Percentiles rank a stretch among this genome's conserved stretches.
Conservation (phyloP, 768 basidiomycete species). For the Agaricus sinodeliciosus region DNA sequence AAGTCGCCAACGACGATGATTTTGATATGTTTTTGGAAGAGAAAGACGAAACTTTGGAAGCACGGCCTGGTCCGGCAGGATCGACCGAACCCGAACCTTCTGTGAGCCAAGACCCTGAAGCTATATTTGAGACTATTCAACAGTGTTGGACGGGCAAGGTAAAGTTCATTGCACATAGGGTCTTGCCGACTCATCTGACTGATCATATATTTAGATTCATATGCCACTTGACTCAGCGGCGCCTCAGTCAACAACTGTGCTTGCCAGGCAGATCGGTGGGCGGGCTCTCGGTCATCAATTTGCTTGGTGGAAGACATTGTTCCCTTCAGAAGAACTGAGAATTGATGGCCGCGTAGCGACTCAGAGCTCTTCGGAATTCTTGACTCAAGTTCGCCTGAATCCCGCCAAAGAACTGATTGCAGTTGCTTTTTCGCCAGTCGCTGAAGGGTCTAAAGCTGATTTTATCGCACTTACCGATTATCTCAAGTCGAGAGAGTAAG, state of each 20-base stretch:
- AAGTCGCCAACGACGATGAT: slow-evolving; percentile 65
- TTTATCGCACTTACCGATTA: slow-evolving; percentile 62
- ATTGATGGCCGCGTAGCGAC: slow-evolving; percentile 84
- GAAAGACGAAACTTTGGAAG: slow-evolving; percentile 36
- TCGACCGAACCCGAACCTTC: slow-evolving; percentile 7
- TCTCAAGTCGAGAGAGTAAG: slow-evolving; percentile 64
- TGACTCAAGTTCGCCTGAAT: slow-evolving; percentile 74
- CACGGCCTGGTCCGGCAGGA: slow-evolving; percentile 16
- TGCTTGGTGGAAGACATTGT: slow-evolving; percentile 67
- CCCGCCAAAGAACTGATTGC: slow-evolving; percentile 73
- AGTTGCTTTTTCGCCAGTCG: slow-evolving; percentile 58
- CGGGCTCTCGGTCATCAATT: slow-evolving; percentile 50
- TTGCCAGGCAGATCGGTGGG: slow-evolving; percentile 79
- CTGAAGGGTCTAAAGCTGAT: slow-evolving; percentile 35
- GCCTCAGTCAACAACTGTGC: slow-evolving; percentile 58
- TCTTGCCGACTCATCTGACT: slow-evolving; percentile 12
- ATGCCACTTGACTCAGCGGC: slow-evolving; percentile 76
- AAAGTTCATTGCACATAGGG: slow-evolving; percentile 15
- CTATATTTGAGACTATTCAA: slow-evolving; percentile 35
- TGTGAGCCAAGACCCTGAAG: slow-evolving; percentile 25
- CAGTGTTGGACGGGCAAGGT: slow-evolving; percentile 76
- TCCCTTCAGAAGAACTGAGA: slow-evolving; percentile 61
- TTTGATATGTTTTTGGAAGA: slow-evolving; percentile 83
- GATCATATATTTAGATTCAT: slow-evolving; percentile 41
- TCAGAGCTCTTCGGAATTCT: slow-evolving; percentile 69